Base-by-base conservation (phyloP, 2,329 filamentous ascomycete species). In the Ascosphaera aggregata region DNA sequence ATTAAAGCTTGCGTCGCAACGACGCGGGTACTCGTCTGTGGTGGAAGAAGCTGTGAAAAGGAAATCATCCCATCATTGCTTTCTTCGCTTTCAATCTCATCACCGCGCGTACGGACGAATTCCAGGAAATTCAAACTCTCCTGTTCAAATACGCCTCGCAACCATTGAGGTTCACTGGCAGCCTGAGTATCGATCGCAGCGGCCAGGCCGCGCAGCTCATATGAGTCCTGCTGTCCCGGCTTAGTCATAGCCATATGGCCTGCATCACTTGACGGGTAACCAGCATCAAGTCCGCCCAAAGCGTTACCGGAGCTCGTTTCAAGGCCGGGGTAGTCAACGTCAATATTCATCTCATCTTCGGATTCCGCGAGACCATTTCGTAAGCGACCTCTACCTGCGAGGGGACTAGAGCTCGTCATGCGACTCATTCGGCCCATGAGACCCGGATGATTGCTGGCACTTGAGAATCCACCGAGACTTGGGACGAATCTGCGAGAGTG, bases 1-100 rank as follows among this genome's bases (percentile, higher is more conserved):
- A 78, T 71, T 51, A 81, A 76, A 0, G 73, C 80, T 52, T 84
- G 78, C 2, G 78, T 73, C 7, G 76, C 79, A 9, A 81, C 72
- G 20, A 69, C 59, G 27, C 62, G 65, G 34, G 53, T 61, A 20
- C 68, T 71, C 34, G 62, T 56, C 8, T 50, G 50, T 0, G 71
- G 66, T n/a, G 69, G 63, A 35, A 89, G 69, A 8, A 93, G 57
- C 37, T 71, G 60, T 36, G 76, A 70, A 49, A 94, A 91, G 0
- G 65, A 59, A 34, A 89, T 60, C 17, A 45, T 43, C 15, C 18
- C 36, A 7, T 40, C 35, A 18, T 43, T 51, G 49, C 3, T 54
- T 18, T 47, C 22, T 3, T 45, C 44, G 8, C 43, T 49, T 13
- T 51, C 51, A 9, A 50, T 48, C 17, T 57, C 54, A n/a, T 55